These are phyloP conservation scores for Spirogloea muscicola DNA, from an alignment of 139 green algal species.

Conservation along the genomic window DNA sequence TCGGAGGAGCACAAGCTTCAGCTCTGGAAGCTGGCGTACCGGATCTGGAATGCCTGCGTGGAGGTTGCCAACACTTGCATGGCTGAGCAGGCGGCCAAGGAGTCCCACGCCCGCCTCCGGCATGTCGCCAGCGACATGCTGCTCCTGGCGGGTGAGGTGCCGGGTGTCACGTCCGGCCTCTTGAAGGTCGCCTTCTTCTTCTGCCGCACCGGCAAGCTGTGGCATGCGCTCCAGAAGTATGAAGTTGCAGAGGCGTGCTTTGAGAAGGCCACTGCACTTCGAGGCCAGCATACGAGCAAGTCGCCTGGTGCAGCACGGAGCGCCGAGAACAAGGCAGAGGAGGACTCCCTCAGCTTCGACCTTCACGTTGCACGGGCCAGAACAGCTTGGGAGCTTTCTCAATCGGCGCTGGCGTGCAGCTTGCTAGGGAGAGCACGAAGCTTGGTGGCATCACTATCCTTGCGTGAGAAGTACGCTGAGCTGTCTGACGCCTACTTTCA, in stretches of 20 bases:
- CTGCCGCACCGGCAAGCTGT: conserved; percentile 5
- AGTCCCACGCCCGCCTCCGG: conserved; percentile 11
- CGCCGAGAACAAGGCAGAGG: background rate
- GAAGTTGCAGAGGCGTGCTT: conserved; percentile 31
- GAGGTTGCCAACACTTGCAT: conserved; percentile 19
- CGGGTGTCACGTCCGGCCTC: conserved; percentile 9
- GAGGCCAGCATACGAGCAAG: no score
- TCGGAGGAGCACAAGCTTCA: no score
- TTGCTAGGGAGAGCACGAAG: conserved; percentile 14
- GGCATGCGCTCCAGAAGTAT: conserved; percentile 23
- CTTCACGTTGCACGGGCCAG: conserved; percentile 13
- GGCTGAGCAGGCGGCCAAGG: background rate
- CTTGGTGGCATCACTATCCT: conserved; percentile 10
- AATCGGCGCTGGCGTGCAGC: conserved; percentile 21
- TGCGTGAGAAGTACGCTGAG: conserved; percentile 21
- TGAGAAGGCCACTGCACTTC: conserved; percentile 18
- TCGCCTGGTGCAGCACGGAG: background rate
- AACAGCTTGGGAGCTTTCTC: conserved; percentile 18
- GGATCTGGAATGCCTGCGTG: conserved; percentile 29
- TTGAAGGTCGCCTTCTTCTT: conserved; percentile 33
- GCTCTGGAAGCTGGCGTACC: conserved; percentile 25
- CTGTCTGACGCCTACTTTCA: conserved; percentile 23
- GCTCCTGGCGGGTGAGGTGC: background rate
- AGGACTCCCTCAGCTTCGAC: conserved; percentile 8
- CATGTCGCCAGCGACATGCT: conserved; percentile 23